Percentiles rank a stretch among this genome's conserved stretches.
These are phyloP conservation scores for Auriscalpium orientale DNA, from an alignment of 768 basidiomycete species.

Conservation along the genomic window DNA sequence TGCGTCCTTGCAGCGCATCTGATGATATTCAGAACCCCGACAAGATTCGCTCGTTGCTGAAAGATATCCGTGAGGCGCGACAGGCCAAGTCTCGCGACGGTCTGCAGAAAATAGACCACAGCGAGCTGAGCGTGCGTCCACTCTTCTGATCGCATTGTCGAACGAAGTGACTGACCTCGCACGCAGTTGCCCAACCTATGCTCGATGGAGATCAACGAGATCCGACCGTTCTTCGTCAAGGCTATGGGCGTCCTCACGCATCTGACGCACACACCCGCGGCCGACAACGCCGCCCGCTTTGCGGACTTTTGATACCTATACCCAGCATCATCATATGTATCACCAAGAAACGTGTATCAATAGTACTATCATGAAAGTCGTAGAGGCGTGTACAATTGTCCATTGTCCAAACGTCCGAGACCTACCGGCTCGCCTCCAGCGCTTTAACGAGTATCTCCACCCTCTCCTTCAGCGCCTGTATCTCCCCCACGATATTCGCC, in stretches of 20 bases:
- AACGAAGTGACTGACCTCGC: neutral
- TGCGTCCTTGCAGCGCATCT: conserved; percentile 51
- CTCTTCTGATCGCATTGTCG: neutral
- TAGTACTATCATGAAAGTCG: no score
- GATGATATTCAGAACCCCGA: conserved; percentile 87
- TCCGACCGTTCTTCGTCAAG: conserved; percentile 80
- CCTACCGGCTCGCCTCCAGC: conserved; percentile 18
- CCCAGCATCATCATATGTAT: neutral
- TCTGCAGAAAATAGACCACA: conserved; percentile 71
- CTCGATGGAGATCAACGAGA: conserved; percentile 91
- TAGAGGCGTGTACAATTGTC: no score
- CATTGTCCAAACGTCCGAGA: no score
- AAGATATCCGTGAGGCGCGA: conserved; percentile 92
- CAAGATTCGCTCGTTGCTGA: conserved; percentile 74
- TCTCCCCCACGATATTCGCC: conserved; percentile 55
- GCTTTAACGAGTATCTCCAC: conserved; percentile 31
- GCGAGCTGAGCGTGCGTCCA: conserved; percentile 63
- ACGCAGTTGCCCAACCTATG: conserved; percentile 74
- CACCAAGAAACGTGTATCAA: no score
- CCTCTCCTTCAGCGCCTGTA: conserved; percentile 43
- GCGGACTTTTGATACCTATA: neutral
- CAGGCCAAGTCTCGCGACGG: conserved; percentile 91
- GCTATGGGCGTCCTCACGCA: conserved; percentile 71
- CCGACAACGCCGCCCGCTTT: neutral
- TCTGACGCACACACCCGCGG: conserved; percentile 28